Base-by-base conservation (phyloP, 495 filamentous ascomycete species). In the Aspergillus cavernicola region DNA sequence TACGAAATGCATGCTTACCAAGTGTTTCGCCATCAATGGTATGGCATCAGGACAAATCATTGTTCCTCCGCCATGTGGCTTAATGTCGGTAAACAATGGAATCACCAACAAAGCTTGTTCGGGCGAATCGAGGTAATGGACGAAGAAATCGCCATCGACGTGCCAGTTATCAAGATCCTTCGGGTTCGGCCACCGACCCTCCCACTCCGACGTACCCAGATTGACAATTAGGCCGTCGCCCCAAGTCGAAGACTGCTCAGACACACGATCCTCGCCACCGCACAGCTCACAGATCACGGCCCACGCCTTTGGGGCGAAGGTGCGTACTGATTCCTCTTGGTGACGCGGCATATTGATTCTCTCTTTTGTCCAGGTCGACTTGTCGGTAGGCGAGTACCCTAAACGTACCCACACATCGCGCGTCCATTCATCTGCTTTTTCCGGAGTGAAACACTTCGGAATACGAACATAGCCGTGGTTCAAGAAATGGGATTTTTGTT, bases 141-240 rank as follows among this genome's bases (percentile, higher is more conserved):
- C 74, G 67, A 89, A 88, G 66, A 88, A 88, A 58, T 89, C 86
- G 1, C 86, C 86, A 66, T 89, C 86, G 19, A 87, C 84, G 64
- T 90, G 87, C 86, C 86, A 90, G 7, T 71, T 73, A 18, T 66
- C 55, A n/a, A 88, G 68, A 6, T 81, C 76, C 28, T 56, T 70
- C 55, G 40, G 81, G 70, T 50, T 64, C 60, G 24, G 75, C 68
- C 31, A 76, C 62, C 76, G 75, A 5, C 77, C 76, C 53, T 81
- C 78, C 39, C 64, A 66, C 39, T 83, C 74, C 0, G 74, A 64
- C 6, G 77, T 82, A 19, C 87, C 86, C 13, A 90, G 73, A 68
- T 89, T 90, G 22, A 89, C 84, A 52, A 89, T 89, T 26, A 88
- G 74, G 12, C 76, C 77, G 69, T 90, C 87, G 31, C 76, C 76